Conservation (phyloP, 208 protist genomes). For the Strigomonas culicis region DNA sequence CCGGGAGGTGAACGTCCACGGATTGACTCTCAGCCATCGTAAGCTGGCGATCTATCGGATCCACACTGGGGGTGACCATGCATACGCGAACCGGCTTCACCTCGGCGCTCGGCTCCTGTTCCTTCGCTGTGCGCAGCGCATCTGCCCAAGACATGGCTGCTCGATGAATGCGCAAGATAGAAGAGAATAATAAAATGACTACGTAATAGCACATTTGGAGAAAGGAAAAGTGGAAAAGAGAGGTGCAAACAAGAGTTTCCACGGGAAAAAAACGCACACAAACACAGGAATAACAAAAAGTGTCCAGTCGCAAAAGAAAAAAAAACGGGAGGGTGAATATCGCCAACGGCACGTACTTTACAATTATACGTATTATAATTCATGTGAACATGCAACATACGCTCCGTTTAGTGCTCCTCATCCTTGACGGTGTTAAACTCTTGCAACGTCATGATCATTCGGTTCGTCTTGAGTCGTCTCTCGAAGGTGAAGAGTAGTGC, state of each 20-base stretch:
- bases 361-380: not conserved
- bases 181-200: slow-evolving; percentile 6
- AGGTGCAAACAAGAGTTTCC: not conserved
- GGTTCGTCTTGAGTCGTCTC: slow-evolving; percentile 74
- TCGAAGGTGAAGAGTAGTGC: slow-evolving; percentile 86
- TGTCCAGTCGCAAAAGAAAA: not conserved
- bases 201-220: not conserved
- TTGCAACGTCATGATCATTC: slow-evolving; percentile 68
- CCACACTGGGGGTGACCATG: slow-evolving; percentile 20
- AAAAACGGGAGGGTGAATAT: not conserved
- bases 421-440: slow-evolving; percentile 45
- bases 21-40: slow-evolving; percentile 29
- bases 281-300: slow-evolving; percentile 2
- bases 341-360: not conserved
- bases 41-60: slow-evolving; percentile 22
- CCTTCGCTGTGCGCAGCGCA: slow-evolving; percentile 39
- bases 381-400: not conserved
- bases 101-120: slow-evolving; percentile 26
- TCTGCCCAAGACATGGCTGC: slow-evolving; percentile 68
- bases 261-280: slow-evolving; percentile 5
- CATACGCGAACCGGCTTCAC: slow-evolving; percentile 30
- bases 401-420: not conserved
- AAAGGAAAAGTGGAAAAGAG: not conserved
- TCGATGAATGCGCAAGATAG: not conserved
- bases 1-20: slow-evolving; percentile 36